Base-by-base conservation (phyloP, 441 rosid genomes). In the Biscutella laevigata region DNA sequence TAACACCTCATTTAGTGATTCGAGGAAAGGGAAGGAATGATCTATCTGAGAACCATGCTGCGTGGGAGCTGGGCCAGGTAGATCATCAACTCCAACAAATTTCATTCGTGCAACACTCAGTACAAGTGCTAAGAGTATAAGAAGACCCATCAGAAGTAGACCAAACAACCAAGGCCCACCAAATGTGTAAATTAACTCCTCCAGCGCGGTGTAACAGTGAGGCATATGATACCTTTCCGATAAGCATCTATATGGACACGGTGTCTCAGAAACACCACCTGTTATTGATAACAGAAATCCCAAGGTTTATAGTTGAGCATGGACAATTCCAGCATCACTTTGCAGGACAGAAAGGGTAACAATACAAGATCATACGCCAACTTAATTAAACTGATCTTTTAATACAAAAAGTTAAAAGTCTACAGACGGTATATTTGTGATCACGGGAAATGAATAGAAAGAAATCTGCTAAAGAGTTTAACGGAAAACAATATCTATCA, bases 111-210 rank as follows among this genome's bases (percentile, higher is more conserved):
- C 99, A 66, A 90, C 97, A 68, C 99, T 94, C 51, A 90, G 96
- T 61, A 94, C 96, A 73, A 94, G 55, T 4, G 99, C 96, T 60
- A 94, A 76, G 53, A 90, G 86, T 69, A 94, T 73, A 51, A 94
- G 84, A 47, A 94, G 92, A 71, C 88, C 94, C 62, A 85, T 54
- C 39, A 94, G 86, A 69, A 89, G 79, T 71, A 94, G 83, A 70
- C 92, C 75, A 61, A 94, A 94, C 66, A 94, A 66, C 99, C 97
- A 90, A 32, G 97, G 99, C 53, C 99, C 99, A 34, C 99, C 99
- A 80, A 94, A 90, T 45, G 98, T 85, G 74, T 90, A 86, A 64
- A 94, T 83, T 72, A 90, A 74, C 76, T 94, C 97, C 72, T 94
- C 98, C 53, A 87, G 96, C 40, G 99, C 92, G 27, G 99, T 94